These are phyloP conservation scores for Phlebiopsis flavidoalba DNA, from an alignment of 768 basidiomycete genomes.

Conservation along the genomic window DNA sequence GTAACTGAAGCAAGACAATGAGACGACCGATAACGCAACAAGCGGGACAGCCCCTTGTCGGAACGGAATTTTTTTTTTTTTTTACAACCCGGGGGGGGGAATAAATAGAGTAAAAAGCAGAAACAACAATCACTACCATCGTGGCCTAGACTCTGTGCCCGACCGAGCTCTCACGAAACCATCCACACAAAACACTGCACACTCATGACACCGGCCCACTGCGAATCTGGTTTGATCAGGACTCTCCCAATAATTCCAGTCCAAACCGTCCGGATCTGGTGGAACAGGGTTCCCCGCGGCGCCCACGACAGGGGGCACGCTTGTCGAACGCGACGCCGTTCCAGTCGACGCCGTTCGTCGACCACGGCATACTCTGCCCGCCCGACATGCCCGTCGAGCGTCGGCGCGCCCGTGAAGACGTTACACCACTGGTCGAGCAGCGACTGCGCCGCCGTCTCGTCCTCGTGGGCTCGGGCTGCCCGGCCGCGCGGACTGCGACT, in stretches of 20 bases:
- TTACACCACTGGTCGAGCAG: constrained; percentile 84
- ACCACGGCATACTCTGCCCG: constrained; percentile 47
- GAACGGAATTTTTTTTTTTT: too few relatives aligned
- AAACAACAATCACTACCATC: not conserved
- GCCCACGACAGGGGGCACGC: constrained; percentile 14
- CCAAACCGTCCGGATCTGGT: constrained; percentile 50
- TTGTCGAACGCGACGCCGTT: constrained; percentile 32
- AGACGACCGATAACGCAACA: not conserved
- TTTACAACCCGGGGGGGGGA: too few relatives aligned
- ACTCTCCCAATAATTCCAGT: constrained; percentile 80
- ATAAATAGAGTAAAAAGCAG: not conserved
- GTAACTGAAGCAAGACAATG: not conserved
- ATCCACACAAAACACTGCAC: not conserved
- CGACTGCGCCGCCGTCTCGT: constrained; percentile 72
- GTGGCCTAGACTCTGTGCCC: not conserved
- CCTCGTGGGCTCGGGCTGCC: constrained; percentile 63
- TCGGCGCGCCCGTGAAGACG: constrained; percentile 62
- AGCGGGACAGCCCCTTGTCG: not conserved
- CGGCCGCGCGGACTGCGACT: constrained; percentile 51
- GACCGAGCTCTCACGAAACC: not conserved
- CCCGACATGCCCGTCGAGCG: constrained; percentile 29
- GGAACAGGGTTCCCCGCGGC: constrained; percentile 42
- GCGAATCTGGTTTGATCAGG: constrained; percentile 55
- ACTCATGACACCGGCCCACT: constrained; percentile 26
- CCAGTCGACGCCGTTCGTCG: constrained; percentile 52